These are phyloP conservation scores for Chrysopogon serrulatus DNA, from an alignment of 176 grass and related monocot species.

Conservation along the genomic window DNA sequence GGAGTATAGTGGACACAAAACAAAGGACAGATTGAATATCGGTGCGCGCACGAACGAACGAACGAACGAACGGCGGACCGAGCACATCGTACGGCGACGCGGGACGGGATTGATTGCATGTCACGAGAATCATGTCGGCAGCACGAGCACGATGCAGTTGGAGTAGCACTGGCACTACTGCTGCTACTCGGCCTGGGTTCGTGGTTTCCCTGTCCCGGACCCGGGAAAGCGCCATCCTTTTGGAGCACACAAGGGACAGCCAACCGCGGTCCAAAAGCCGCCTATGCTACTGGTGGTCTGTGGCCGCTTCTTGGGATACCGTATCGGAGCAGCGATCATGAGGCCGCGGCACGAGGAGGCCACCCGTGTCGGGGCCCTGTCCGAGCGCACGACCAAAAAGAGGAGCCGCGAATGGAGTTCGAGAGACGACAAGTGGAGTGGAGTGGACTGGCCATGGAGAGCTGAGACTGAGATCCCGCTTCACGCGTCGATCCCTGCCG, in stretches of 20 bases:
- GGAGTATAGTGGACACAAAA: neutral
- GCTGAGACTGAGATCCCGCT: neutral
- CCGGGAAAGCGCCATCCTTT: neutral
- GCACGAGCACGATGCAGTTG: neutral
- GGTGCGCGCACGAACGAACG: too few species aligned
- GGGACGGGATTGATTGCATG: conserved; percentile 4
- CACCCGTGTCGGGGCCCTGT: conserved; percentile 3
- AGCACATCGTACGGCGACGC: neutral
- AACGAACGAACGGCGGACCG: neutral
- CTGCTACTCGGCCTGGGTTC: neutral
- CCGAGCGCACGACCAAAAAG: neutral
- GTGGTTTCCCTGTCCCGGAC: neutral
- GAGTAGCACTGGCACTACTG: too few species aligned
- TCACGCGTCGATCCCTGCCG: neutral
- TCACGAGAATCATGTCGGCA: conserved; percentile 41
- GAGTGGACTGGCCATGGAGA: neutral
- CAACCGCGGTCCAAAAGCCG: neutral
- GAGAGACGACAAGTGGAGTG: neutral
- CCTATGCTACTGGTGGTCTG: neutral
- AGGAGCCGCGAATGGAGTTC: neutral
- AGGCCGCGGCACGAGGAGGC: conserved; percentile 14
- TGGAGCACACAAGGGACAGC: neutral
- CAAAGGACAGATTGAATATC: too few species aligned
- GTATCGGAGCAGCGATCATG: conserved; percentile 25
- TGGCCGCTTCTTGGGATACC: neutral